Evolutionary conservation across 495 filamentous ascomycete genomes (phyloP).

Genomic region (Penicillium bialowiezense): DNA sequence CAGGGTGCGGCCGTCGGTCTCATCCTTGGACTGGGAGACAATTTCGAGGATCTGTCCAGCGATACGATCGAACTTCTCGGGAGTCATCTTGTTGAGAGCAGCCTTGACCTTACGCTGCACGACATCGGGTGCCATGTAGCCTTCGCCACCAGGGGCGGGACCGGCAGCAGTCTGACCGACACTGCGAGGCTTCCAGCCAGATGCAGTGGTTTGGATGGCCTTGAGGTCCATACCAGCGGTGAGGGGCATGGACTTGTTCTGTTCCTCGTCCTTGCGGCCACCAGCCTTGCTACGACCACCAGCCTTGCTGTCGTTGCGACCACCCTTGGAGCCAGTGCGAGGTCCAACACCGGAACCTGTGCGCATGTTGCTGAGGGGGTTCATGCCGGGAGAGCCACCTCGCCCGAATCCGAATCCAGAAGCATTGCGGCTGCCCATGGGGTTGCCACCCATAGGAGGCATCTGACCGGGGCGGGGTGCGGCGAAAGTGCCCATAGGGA

Average conservation of each 20-base stretch:
- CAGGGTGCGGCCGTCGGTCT: slow-evolving; percentile 89
- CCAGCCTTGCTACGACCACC: slow-evolving; percentile 45
- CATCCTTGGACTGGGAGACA: slow-evolving; percentile 90
- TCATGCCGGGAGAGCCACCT: slow-evolving; percentile 16
- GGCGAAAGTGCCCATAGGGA: slow-evolving; percentile 29
- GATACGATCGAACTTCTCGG: slow-evolving; percentile 97
- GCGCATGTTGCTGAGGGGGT: slow-evolving; percentile 49
- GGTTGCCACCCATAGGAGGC: slow-evolving; percentile 1
- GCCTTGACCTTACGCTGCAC: slow-evolving; percentile 99
- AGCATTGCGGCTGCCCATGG: neutral
- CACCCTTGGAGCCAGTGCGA: slow-evolving; percentile 45
- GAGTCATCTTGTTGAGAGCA: slow-evolving; percentile 98
- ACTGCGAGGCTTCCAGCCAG: slow-evolving; percentile 89
- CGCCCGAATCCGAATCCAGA: slow-evolving; percentile 1
- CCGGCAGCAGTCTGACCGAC: slow-evolving; percentile 50
- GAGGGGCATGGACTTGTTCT: slow-evolving; percentile 82
- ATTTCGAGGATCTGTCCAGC: slow-evolving; percentile 90
- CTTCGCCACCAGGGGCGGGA: slow-evolving; percentile 52
- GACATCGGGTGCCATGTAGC: slow-evolving; percentile 79
- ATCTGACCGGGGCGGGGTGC: slow-evolving; percentile 1
- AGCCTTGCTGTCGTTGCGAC: slow-evolving; percentile 47
- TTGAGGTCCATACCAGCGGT: slow-evolving; percentile 77
- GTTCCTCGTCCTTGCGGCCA: slow-evolving; percentile 56
- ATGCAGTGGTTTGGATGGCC: slow-evolving; percentile 64
- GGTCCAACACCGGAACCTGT: slow-evolving; percentile 29